These are phyloP conservation scores for Kockiozyma suomiensis DNA, from an alignment of 805 yeast genomes.

Conservation along the genomic window DNA sequence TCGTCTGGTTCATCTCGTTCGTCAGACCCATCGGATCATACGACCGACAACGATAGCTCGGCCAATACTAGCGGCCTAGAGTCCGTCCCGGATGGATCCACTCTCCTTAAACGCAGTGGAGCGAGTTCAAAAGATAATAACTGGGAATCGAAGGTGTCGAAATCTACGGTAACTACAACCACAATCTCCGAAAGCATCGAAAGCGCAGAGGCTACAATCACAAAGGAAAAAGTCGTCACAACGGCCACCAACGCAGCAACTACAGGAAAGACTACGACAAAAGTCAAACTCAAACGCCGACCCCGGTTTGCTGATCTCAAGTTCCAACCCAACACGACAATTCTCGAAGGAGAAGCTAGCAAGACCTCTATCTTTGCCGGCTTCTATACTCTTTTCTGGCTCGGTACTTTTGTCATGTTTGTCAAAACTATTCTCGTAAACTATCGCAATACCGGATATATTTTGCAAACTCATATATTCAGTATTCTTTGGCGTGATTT, in stretches of 20 bases:
- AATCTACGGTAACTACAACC: neutral
- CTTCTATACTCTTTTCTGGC: constrained; percentile 78
- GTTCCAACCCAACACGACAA: constrained; percentile 50
- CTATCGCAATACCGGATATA: constrained; percentile 49
- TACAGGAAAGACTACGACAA: neutral
- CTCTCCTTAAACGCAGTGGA: neutral
- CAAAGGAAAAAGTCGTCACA: neutral
- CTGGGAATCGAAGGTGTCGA: neutral
- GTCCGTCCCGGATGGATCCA: neutral
- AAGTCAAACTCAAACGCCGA: constrained; percentile 38
- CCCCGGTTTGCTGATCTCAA: constrained; percentile 60
- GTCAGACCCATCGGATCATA: neutral
- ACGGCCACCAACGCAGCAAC: neutral
- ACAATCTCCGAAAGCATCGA: neutral
- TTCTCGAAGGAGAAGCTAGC: constrained; percentile 56
- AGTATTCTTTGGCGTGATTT: constrained; percentile 62
- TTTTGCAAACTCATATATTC: constrained; percentile 58
- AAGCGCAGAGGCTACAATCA: neutral
- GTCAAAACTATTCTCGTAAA: constrained; percentile 58
- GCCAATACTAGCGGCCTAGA: neutral
- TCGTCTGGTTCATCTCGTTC: neutral
- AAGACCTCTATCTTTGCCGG: constrained; percentile 62
- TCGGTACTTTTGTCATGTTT: constrained; percentile 59
- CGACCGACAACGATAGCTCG: neutral
- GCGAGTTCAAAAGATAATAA: neutral